A percentile compares a stretch with the other conserved stretches of the same genome.
These are phyloP conservation scores for Kodamaea leandrae DNA, from an alignment of 805 yeast genomes.

Conservation along the genomic window DNA sequence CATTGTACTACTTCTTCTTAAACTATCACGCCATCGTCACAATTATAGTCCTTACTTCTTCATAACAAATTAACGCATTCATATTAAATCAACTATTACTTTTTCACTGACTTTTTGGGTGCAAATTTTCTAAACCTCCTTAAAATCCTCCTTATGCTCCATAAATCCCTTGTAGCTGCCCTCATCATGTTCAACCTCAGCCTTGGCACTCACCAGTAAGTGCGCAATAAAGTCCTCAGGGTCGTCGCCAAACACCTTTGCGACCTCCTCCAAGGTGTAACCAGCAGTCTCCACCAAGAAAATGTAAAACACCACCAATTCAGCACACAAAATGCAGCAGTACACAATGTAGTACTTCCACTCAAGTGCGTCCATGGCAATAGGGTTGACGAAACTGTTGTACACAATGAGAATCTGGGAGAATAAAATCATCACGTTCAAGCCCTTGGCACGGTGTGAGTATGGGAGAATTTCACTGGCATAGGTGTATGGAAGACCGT, in stretches of 20 bases:
- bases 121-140: no score
- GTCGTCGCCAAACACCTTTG: constrained; percentile 39
- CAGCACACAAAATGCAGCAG: constrained; percentile 29
- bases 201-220: constrained; percentile 2
- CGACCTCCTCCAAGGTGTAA: constrained; percentile 43
- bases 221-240: constrained; percentile 11
- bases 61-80: no score
- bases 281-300: constrained; percentile 44
- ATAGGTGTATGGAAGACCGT: constrained; percentile 47
- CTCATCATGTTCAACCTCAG: no score
- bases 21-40: no score
- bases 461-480: constrained; percentile 42
- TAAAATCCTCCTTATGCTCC: background rate
- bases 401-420: constrained; percentile 20
- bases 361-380: constrained; percentile 40
- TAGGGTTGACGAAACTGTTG: constrained; percentile 25
- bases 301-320: constrained; percentile 28
- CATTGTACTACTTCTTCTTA: no score
- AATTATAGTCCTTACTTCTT: no score
- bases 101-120: background rate
- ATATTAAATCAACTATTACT: no score
- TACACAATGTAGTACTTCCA: constrained; percentile 47
- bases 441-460: constrained; percentile 42
- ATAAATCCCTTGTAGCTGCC: no score
- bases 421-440: constrained; percentile 26